Evolutionary conservation across 1,284 basidiomycete genomes (phyloP), one percentile per base, ranked within the genome.

Genomic region (Pterulicium gracile): DNA sequence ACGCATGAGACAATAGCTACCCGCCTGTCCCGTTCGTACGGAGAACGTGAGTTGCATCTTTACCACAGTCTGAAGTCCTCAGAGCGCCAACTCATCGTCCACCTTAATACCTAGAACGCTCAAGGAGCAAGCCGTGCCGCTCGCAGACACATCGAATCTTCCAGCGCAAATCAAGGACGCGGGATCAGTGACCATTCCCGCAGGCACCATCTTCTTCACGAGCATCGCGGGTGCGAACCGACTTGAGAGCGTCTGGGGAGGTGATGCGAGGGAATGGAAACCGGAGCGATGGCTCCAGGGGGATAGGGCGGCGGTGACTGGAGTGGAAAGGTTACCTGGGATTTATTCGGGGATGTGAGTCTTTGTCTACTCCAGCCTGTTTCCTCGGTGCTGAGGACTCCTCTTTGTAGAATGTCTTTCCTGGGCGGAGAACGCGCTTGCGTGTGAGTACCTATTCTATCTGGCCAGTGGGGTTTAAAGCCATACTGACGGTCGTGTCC

Each of bases 1-100:
- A 44, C 40, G 24, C 12, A n/a, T n/a, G n/a, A n/a, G n/a, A n/a
- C n/a, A n/a, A n/a, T 32, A 68, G 66, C 47, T 66, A 68, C 50
- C 67, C 69, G 10, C 67, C 69, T 4, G 66, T 68, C 13, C 65
- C 67, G 10, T 69, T 69, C 47, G 65, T 72, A n/a, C 59, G 64
- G 7, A 58, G 69, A 48, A 63, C 60, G 68, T 70, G 53, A 54
- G 68, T 56, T n/a, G 15, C 41, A 3, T 43, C 23, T 21, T 12
- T n/a, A n/a, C n/a, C n/a, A n/a, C n/a, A n/a, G n/a, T n/a, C n/a
- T n/a, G n/a, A n/a, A n/a, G n/a, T n/a, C n/a, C n/a, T n/a, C n/a
- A n/a, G n/a, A n/a, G n/a, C n/a, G n/a, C n/a, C n/a, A n/a, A n/a
- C n/a, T n/a, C n/a, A n/a, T n/a, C n/a, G n/a, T n/a, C n/a, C n/a